Percentiles rank a stretch among this genome's conserved stretches.
Conservation (phyloP, 345 rosid genomes). For the Raphanus raphanistrum region DNA sequence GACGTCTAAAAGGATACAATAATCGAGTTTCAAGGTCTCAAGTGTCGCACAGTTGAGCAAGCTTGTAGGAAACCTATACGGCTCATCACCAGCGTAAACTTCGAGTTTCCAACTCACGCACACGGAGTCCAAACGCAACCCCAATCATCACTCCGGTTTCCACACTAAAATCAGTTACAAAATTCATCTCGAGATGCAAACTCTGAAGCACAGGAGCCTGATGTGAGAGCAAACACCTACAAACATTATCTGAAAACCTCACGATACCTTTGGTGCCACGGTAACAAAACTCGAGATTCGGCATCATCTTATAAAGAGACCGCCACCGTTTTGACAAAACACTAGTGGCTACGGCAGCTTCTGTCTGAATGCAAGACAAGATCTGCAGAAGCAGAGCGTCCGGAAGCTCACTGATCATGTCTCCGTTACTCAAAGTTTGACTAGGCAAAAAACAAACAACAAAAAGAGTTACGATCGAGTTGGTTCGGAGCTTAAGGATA, state of each 20-base stretch:
- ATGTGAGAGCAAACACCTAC: background rate
- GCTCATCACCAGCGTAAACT: background rate
- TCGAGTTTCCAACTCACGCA: background rate
- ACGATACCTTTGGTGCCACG: background rate
- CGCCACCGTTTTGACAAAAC: background rate
- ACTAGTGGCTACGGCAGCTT: background rate
- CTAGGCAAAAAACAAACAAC: background rate
- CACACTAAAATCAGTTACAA: background rate
- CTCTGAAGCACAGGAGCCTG: background rate
- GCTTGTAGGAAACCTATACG: background rate
- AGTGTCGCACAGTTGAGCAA: background rate
- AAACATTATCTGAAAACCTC: background rate
- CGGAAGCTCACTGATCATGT: background rate
- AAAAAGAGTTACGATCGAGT: background rate
- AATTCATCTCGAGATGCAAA: background rate
- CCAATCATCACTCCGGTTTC: background rate
- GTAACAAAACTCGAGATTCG: background rate
- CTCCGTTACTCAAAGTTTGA: background rate
- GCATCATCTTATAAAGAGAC: background rate
- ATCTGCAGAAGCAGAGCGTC: background rate
- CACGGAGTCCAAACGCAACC: background rate
- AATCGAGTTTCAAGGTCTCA: background rate
- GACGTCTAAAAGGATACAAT: background rate
- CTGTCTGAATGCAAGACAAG: background rate
- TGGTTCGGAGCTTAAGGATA: no score